These are phyloP conservation scores for Albugo laibachii DNA, from an alignment of 352 stramenopile species.

Conservation along the genomic window DNA sequence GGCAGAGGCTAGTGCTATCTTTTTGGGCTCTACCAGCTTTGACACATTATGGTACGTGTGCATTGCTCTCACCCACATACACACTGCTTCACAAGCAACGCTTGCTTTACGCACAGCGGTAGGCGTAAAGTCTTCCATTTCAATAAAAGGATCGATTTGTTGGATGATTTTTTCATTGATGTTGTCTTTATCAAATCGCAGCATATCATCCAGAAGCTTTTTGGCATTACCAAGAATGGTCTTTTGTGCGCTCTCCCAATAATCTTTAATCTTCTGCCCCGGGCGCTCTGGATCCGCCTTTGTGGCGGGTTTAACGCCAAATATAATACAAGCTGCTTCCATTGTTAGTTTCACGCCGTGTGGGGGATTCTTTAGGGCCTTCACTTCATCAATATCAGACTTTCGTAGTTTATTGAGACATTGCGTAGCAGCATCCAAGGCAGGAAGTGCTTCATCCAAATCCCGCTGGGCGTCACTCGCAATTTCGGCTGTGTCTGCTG, in stretches of 20 bases:
- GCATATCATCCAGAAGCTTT: constrained; percentile 80
- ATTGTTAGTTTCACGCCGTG: constrained; percentile 79
- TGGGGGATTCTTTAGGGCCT: constrained; percentile 74
- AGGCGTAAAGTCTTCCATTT: constrained; percentile 82
- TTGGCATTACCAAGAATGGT: constrained; percentile 73
- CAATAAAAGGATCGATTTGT: constrained; percentile 78
- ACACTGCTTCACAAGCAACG: constrained; percentile 83
- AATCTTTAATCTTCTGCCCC: constrained; percentile 80
- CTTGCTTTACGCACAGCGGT: constrained; percentile 79
- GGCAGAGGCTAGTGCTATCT: constrained; percentile 58
- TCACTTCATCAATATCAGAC: constrained; percentile 86
- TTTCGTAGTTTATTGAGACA: constrained; percentile 87
- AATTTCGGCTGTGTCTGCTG: constrained; percentile 83
- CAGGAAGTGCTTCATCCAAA: constrained; percentile 82
- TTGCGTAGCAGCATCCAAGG: constrained; percentile 80
- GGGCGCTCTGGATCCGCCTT: constrained; percentile 80
- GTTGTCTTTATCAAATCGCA: constrained; percentile 83
- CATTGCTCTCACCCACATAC: constrained; percentile 88
- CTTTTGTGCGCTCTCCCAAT: constrained; percentile 78
- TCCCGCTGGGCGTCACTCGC: constrained; percentile 83
- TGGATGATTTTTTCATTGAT: constrained; percentile 75
- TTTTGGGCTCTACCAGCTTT: constrained; percentile 86
- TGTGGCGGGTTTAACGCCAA: constrained; percentile 82
- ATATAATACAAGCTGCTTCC: constrained; percentile 88
- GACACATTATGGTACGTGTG: constrained; percentile 85